Conservation (phyloP, 139 green algal species). For the Limnomonas spitsbergensis region DNA sequence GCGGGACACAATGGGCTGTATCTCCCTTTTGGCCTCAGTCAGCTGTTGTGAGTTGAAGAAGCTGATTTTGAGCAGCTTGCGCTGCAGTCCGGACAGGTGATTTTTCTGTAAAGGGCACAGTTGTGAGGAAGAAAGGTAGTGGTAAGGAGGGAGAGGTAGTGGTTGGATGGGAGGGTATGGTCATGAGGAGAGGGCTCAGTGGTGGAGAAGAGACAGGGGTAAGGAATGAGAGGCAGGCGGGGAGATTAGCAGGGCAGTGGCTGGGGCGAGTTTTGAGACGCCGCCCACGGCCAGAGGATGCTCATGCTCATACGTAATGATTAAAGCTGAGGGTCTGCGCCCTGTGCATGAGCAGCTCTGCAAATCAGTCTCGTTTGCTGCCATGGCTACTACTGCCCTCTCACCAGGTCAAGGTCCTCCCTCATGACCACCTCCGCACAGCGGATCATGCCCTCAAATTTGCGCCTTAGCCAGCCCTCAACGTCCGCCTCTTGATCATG, state of each 20-base stretch:
- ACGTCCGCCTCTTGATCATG: constrained; percentile 77
- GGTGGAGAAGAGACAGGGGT: no score
- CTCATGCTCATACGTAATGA: no score
- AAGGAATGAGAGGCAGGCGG: no score
- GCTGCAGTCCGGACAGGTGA: constrained; percentile 86
- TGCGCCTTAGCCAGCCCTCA: constrained; percentile 76
- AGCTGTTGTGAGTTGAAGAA: constrained; percentile 84
- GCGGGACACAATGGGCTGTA: constrained; percentile 49
- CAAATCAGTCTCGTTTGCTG: no score
- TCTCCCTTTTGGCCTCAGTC: constrained; percentile 76
- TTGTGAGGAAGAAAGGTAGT: not conserved
- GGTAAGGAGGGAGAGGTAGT: not conserved
- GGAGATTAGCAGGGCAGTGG: no score
- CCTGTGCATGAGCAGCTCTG: no score
- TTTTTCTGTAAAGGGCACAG: constrained; percentile 78
- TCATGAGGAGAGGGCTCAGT: no score
- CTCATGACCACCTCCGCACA: constrained; percentile 69
- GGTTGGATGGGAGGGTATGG: no score
- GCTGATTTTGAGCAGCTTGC: constrained; percentile 79
- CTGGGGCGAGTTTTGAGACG: no score
- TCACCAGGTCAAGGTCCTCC: constrained; percentile 92
- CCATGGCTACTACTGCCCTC: no score
- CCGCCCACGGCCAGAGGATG: no score
- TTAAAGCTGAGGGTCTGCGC: no score
- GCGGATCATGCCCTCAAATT: constrained; percentile 68